Conservation (phyloP, 2,329 filamentous ascomycete species). For the Ceratocystis alfenasii region DNA sequence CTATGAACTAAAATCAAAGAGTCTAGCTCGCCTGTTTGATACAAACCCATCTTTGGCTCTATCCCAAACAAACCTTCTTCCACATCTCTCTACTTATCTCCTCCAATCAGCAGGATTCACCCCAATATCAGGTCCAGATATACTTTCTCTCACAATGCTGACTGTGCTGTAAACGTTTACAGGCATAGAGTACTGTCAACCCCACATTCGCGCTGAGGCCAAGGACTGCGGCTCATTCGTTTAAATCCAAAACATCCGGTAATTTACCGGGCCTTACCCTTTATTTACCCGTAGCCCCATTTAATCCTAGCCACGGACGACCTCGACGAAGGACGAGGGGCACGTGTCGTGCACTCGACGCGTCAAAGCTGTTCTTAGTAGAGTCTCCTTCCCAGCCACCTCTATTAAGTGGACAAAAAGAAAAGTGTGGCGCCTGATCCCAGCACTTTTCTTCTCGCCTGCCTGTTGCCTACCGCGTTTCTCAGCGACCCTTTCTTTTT, state of each 20-base stretch:
- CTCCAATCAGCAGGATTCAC: too few relatives aligned
- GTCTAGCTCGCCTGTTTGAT: too few relatives aligned
- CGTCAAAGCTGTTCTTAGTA: not conserved
- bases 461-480: conserved; percentile 3
- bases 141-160: too few relatives aligned
- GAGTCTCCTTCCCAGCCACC: conserved; percentile 15
- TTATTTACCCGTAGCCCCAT: not conserved
- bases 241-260: not conserved
- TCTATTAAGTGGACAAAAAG: conserved; percentile 7
- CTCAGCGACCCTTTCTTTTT: conserved; percentile 8
- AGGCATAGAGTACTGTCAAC: too few relatives aligned
- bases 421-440: not conserved
- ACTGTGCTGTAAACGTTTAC: too few relatives aligned
- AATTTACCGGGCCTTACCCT: not conserved
- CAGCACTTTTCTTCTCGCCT: not conserved
- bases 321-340: not conserved
- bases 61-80: too few relatives aligned
- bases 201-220: too few relatives aligned
- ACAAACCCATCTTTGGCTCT: too few relatives aligned
- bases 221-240: too few relatives aligned
- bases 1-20: too few relatives aligned
- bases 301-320: not conserved
- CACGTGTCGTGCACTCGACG: conserved; percentile 2
- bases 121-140: too few relatives aligned
- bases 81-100: too few relatives aligned